A percentile compares a stretch with the other conserved stretches of the same genome.
phyloP scores from a whole-genome alignment of 768 basidiomycete genomes.

The Boletus coccyginus region DNA sequence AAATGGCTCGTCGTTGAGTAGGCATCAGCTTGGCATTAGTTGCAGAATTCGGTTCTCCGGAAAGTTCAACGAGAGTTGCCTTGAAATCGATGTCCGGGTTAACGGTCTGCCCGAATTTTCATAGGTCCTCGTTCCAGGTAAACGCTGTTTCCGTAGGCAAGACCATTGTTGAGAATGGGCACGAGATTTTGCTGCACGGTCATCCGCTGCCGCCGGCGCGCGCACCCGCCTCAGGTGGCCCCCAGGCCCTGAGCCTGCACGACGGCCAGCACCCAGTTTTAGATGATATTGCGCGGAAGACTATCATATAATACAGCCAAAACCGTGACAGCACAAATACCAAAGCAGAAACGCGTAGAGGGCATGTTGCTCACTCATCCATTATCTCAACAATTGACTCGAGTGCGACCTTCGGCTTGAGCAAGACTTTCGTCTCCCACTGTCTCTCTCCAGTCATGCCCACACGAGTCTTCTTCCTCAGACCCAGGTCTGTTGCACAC shows the following conservation, averaged over 20 bases:
- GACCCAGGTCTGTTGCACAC: constrained; percentile 38
- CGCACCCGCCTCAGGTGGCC: background rate
- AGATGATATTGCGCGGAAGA: background rate
- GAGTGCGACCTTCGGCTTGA: constrained; percentile 39
- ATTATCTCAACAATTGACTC: constrained; percentile 36
- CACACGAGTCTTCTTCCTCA: constrained; percentile 30
- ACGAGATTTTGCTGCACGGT: constrained; percentile 29
- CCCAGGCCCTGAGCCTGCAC: constrained; percentile 1
- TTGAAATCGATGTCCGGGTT: constrained; percentile 27
- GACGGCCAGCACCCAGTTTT: background rate
- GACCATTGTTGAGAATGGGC: constrained; percentile 29
- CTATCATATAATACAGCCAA: background rate
- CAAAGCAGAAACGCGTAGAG: background rate
- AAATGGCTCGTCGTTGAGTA: constrained; percentile 29
- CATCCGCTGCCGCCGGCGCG: constrained; percentile 12
- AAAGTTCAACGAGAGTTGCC: constrained; percentile 26
- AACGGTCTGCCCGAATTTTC: constrained; percentile 28
- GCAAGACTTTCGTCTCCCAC: constrained; percentile 33
- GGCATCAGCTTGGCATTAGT: constrained; percentile 14
- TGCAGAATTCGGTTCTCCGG: constrained; percentile 20
- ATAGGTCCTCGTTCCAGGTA: constrained; percentile 29
- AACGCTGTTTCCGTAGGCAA: constrained; percentile 32
- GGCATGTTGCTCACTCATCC: constrained; percentile 23
- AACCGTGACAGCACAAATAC: background rate
- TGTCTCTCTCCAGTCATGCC: constrained; percentile 25